Base-by-base conservation (phyloP, 352 stramenopile species). In the Phytophthora hibernalis region DNA sequence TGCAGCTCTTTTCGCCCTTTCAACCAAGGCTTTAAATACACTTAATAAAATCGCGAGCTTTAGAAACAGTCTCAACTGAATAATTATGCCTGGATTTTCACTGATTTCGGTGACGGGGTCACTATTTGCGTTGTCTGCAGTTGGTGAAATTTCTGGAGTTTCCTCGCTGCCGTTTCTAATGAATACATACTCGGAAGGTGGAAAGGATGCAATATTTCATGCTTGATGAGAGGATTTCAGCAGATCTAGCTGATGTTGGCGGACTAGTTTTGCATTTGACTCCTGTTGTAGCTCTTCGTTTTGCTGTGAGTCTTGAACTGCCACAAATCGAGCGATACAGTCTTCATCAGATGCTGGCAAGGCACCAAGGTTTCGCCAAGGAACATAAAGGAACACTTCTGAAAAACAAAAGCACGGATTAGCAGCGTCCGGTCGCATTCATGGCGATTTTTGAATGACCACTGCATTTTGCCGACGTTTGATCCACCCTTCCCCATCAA, bases 101-200 rank as follows among this genome's bases (percentile, higher is more conserved):
- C n/a, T 63, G 16, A n/a, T n/a, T n/a, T n/a, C n/a, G n/a, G n/a
- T n/a, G n/a, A n/a, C n/a, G n/a, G n/a, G n/a, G n/a, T n/a, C n/a
- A n/a, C n/a, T n/a, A n/a, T n/a, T 44, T 47, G n/a, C 35, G 10
- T 42, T 42, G 12, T 35, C 51, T 37, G 18, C 31, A 37, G n/a
- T n/a, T n/a, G n/a, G n/a, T n/a, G n/a, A n/a, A n/a, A n/a, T n/a
- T n/a, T 31, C 54, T 15, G 42, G 24, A 37, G n/a, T n/a, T n/a
- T n/a, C n/a, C n/a, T n/a, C n/a, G n/a, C n/a, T n/a, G n/a, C n/a
- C n/a, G n/a, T 60, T 60, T n/a, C 24, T 53, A 37, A 61, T 26
- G 31, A 61, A 61, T 8, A 61, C 54, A 15, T 61, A 61, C 15
- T 53, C 18, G 13, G 54, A 61, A 4, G n/a, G 15, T 13, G 42